phyloP scores from a whole-genome alignment of 495 filamentous ascomycete genomes.

The Trichoderma parareesei region DNA sequence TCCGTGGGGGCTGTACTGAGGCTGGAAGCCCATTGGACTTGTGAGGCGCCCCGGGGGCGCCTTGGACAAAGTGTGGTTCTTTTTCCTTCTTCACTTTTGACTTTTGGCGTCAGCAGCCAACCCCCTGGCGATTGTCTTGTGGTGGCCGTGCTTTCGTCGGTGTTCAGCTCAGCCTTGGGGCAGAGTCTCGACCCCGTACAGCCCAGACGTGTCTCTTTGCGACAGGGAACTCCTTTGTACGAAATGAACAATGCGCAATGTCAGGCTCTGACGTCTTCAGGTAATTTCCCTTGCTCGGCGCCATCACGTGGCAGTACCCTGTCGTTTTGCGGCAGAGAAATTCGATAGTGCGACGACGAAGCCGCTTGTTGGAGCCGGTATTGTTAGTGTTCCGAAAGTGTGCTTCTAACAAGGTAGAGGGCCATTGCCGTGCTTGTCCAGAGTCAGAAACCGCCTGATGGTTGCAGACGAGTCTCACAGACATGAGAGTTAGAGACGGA shows the following conservation, averaged over 20 bases:
- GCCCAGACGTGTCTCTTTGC: background rate
- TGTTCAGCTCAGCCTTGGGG: background rate
- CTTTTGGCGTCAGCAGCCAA: background rate
- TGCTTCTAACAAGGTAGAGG: background rate
- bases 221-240: background rate
- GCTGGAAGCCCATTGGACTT: background rate
- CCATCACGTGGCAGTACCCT: slow-evolving; percentile 3
- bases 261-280: background rate
- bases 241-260: background rate
- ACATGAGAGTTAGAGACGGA: no score
- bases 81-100: background rate
- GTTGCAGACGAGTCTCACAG: no score
- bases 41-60: no score
- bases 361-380: background rate
- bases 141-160: background rate
- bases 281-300: background rate
- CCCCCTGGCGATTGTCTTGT: background rate
- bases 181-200: background rate
- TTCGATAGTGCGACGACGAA: slow-evolving; percentile 9
- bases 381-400: background rate
- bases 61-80: background rate
- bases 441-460: background rate
- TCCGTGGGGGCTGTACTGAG: background rate
- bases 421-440: background rate
- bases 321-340: background rate